Evolutionary conservation across 1,284 basidiomycete species (phyloP).

Genomic region (Leccinum subatratum): DNA sequence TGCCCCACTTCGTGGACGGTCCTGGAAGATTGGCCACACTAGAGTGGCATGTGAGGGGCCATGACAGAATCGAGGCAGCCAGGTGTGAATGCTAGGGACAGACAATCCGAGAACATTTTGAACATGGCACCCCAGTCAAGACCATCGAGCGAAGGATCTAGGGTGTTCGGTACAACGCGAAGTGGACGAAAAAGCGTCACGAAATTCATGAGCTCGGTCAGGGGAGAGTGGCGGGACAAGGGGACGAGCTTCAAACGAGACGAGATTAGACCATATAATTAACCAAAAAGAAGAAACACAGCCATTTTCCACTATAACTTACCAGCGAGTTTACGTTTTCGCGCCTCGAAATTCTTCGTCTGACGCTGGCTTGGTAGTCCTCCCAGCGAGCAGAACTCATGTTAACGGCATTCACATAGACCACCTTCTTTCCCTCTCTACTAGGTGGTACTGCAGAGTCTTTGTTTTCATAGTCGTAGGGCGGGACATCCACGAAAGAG

Average conservation of each 20-base stretch:
- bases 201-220: conserved; percentile 78
- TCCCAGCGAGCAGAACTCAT: conserved; percentile 63
- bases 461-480: conserved; percentile 17
- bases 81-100: conserved; percentile 30
- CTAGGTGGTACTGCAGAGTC: conserved; percentile 28
- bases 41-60: conserved; percentile 19
- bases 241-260: conserved; percentile 63
- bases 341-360: conserved; percentile 34
- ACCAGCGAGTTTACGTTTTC: conserved; percentile 58
- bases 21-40: conserved; percentile 13
- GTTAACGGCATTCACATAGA: conserved; percentile 74
- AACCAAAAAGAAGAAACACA: neutral
- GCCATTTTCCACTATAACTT: conserved; percentile 19
- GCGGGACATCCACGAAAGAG: conserved; percentile 48
- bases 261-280: conserved; percentile 2
- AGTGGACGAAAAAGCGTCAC: conserved; percentile 75
- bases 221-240: conserved; percentile 76
- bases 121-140: conserved; percentile 71
- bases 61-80: conserved; percentile 15
- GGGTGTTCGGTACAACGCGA: conserved; percentile 74
- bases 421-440: conserved; percentile 49
- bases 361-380: conserved; percentile 50
- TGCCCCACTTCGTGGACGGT: conserved; percentile 11
- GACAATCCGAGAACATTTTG: conserved; percentile 57
- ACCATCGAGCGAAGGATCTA: conserved; percentile 55